A percentile compares a stretch with the other conserved stretches of the same genome.
Evolutionary conservation across 1,139 yeast genomes (phyloP).

Genomic region (Pichia sp.): DNA sequence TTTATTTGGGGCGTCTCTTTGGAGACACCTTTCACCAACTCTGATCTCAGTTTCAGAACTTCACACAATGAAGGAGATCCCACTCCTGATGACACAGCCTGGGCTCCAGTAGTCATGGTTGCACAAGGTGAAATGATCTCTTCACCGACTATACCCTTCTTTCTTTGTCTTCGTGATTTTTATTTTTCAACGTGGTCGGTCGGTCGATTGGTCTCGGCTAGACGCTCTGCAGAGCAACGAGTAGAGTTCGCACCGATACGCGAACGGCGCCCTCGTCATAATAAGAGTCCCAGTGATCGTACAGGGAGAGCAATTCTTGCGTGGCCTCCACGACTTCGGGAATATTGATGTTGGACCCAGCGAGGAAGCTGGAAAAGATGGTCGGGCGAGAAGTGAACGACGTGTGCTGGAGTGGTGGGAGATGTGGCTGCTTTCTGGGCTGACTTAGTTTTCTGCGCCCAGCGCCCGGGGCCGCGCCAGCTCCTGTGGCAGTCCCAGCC

Average conservation of each 20-base stretch:
- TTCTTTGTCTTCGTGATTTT: background rate
- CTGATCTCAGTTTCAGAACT: conserved; percentile 2
- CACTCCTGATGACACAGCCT: background rate
- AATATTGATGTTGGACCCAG: conserved; percentile 67
- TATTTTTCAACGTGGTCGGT: background rate
- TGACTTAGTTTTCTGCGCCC: background rate
- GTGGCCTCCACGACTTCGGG: conserved; percentile 72
- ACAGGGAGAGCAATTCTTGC: conserved; percentile 71
- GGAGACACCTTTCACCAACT: background rate
- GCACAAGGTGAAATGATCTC: background rate
- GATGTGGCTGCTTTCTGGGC: background rate
- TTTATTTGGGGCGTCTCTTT: background rate
- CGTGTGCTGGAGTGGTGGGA: background rate
- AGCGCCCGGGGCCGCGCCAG: background rate
- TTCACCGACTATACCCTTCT: no score
- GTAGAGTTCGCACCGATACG: background rate
- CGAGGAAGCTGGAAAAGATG: conserved; percentile 56
- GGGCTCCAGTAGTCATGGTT: background rate
- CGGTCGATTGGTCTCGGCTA: conserved; percentile 3
- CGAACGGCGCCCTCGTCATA: conserved; percentile 50
- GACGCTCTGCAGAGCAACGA: background rate
- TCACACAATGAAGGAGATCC: background rate
- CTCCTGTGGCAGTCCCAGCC: background rate
- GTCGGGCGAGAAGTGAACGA: background rate
- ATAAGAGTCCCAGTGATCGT: conserved; percentile 68